Conservation (phyloP, 192 early-diverging fungal genomes). For the Gaertneriomyces semiglobifer region DNA sequence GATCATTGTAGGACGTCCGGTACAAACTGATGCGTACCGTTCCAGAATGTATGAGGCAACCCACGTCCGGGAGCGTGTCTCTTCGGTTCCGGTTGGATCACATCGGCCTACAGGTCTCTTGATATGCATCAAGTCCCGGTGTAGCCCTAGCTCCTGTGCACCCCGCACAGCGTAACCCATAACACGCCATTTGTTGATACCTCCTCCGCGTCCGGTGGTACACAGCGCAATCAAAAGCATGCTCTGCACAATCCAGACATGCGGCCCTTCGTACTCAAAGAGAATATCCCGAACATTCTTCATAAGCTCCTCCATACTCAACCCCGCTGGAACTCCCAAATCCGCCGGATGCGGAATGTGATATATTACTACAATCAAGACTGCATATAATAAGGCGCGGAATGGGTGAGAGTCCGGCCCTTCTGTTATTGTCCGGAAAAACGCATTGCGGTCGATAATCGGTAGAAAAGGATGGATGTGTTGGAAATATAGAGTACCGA, state of each 20-base stretch:
- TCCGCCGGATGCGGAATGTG: conserved; percentile 7
- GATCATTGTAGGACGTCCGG: conserved; percentile 21
- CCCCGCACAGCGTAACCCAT: conserved; percentile 11
- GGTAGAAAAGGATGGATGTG: conserved; percentile 25
- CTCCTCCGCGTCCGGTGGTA: background rate
- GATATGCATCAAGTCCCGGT: conserved; percentile 28
- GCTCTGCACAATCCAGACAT: conserved; percentile 17
- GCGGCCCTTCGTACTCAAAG: conserved; percentile 19
- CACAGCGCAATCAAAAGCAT: conserved; percentile 10
- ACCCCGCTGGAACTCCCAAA: background rate
- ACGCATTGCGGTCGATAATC: conserved; percentile 16
- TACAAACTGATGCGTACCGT: conserved; percentile 4
- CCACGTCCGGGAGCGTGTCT: conserved; percentile 24
- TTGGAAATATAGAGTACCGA: conserved; percentile 14
- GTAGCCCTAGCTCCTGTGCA: conserved; percentile 27
- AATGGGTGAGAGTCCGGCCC: conserved; percentile 21
- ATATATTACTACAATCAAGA: conserved; percentile 11
- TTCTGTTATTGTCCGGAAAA: conserved; percentile 21
- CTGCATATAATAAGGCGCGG: conserved; percentile 13
- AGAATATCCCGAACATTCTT: conserved; percentile 9
- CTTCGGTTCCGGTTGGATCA: conserved; percentile 22
- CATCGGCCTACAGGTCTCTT: conserved; percentile 29
- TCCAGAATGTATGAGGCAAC: conserved; percentile 18
- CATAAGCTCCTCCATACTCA: background rate
- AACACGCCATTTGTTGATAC: conserved; percentile 9